Evolutionary conservation across 805 yeast genomes (phyloP).

Genomic region (Lipomyces orientalis): DNA sequence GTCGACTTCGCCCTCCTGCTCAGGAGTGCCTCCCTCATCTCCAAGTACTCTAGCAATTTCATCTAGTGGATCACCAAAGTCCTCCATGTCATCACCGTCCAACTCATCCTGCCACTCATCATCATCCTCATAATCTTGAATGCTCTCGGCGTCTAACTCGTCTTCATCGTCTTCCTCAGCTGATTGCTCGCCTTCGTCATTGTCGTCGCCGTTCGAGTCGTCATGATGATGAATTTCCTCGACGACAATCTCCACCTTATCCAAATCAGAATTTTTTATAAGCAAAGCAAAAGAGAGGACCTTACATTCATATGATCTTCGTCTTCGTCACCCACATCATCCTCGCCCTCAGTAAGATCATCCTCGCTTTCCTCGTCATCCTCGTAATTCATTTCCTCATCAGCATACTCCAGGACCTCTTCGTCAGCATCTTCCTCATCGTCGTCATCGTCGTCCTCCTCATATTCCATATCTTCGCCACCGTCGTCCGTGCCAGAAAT

Average conservation of each 20-base stretch:
- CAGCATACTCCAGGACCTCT: slow-evolving; percentile 38
- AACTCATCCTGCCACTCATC: slow-evolving; percentile 27
- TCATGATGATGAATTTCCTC: slow-evolving; percentile 46
- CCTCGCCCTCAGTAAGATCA: slow-evolving; percentile 36
- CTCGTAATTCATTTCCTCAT: slow-evolving; percentile 35
- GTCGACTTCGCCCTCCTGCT: slow-evolving; percentile 40
- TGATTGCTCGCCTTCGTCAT: slow-evolving; percentile 41
- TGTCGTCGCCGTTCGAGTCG: slow-evolving; percentile 39
- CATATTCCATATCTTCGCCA: slow-evolving; percentile 51
- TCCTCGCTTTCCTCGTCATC: slow-evolving; percentile 39
- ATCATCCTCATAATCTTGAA: slow-evolving; percentile 33
- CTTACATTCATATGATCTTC: slow-evolving; percentile 43
- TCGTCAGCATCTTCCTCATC: slow-evolving; percentile 45
- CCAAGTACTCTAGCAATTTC: slow-evolving; percentile 34
- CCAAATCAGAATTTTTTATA: slow-evolving; percentile 4
- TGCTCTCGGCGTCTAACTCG: slow-evolving; percentile 40
- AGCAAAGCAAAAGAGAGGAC: background rate
- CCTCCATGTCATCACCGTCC: slow-evolving; percentile 12
- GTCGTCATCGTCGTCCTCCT: slow-evolving; percentile 46
- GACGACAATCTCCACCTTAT: slow-evolving; percentile 34
- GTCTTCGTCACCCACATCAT: slow-evolving; percentile 42
- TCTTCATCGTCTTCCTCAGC: slow-evolving; percentile 20
- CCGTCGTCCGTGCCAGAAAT: slow-evolving; percentile 54
- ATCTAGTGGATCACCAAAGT: slow-evolving; percentile 39
- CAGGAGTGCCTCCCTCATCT: slow-evolving; percentile 33